Conservation (phyloP, 2,329 filamentous ascomycete genomes). For the Microsporum canis region DNA sequence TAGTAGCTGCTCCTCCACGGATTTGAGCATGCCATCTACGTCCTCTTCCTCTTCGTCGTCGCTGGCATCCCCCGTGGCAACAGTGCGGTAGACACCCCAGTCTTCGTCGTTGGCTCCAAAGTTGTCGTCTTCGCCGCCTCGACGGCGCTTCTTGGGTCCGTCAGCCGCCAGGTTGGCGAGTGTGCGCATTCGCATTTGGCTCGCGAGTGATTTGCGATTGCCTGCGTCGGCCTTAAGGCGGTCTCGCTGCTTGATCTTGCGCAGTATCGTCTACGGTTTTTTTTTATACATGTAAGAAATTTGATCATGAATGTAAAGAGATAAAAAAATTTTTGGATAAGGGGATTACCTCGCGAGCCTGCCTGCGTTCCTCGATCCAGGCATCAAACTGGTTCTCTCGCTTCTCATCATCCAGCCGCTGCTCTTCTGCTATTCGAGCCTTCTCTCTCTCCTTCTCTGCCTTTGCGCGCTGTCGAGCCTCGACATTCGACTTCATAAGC, state of each 20-base stretch:
- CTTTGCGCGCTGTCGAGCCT: constrained; percentile 86
- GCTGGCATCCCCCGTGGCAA: constrained; percentile 61
- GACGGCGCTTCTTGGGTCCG: constrained; percentile 68
- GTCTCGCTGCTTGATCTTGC: constrained; percentile 87
- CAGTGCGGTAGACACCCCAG: constrained; percentile 92
- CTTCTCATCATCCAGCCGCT: constrained; percentile 70
- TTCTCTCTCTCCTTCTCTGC: constrained; percentile 91
- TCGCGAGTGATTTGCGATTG: constrained; percentile 91
- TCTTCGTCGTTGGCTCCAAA: constrained; percentile 97
- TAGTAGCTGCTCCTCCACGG: constrained; percentile 72
- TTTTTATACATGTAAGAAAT: background rate
- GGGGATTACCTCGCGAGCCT: constrained; percentile 48
- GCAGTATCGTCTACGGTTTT: constrained; percentile 48
- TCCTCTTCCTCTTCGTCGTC: constrained; percentile 92
- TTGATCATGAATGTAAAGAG: background rate
- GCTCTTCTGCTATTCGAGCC: constrained; percentile 69
- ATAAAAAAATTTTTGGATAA: background rate
- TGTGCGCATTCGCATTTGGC: constrained; percentile 95
- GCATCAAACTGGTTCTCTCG: constrained; percentile 72
- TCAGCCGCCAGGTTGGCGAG: constrained; percentile 94
- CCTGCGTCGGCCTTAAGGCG: constrained; percentile 86
- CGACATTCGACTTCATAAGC: constrained; percentile 86
- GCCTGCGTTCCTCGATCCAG: constrained; percentile 75
- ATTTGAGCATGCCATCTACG: constrained; percentile 58
- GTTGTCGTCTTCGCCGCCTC: constrained; percentile 79